Evolutionary conservation across 2,329 filamentous ascomycete species (phyloP).

Genomic region (Alternaria alternata): DNA sequence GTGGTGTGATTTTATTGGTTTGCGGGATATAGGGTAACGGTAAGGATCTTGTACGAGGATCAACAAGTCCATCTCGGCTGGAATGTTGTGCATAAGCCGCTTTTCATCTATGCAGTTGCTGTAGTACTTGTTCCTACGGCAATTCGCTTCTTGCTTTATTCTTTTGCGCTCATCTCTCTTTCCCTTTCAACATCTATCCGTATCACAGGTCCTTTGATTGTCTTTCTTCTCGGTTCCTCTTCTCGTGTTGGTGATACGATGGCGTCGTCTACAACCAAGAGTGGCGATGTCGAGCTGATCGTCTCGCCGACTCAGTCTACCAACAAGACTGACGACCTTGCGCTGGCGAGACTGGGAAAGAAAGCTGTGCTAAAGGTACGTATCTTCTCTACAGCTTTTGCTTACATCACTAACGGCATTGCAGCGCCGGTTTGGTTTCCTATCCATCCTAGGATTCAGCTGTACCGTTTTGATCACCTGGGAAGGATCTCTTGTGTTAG

Average conservation of each 20-base stretch:
- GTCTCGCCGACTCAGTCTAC: slow-evolving; percentile 11
- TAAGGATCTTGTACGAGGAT: slow-evolving; percentile 7
- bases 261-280: slow-evolving; percentile 19
- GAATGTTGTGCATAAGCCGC: slow-evolving; percentile 2
- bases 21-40: slow-evolving; percentile 5
- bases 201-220: not conserved
- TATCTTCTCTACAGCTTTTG: not conserved
- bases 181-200: not conserved
- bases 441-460: slow-evolving; percentile 38
- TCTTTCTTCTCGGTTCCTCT: not conserved
- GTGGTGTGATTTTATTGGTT: slow-evolving; percentile 8
- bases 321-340: slow-evolving; percentile 27
- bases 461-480: slow-evolving; percentile 42
- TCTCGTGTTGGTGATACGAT: slow-evolving; percentile 14
- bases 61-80: slow-evolving; percentile 9
- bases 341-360: slow-evolving; percentile 33
- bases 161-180: not conserved
- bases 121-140: slow-evolving; percentile 4
- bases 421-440: slow-evolving; percentile 39
- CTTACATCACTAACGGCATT: not conserved
- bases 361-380: slow-evolving; percentile 34
- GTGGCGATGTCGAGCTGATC: slow-evolving; percentile 22
- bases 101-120: slow-evolving; percentile 6
- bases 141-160: not conserved
- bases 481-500: slow-evolving; percentile 38